Evolutionary conservation across 2,329 filamentous ascomycete species (phyloP), one percentile per base, ranked within the genome.

Genomic region (Grosmannia penicillata): DNA sequence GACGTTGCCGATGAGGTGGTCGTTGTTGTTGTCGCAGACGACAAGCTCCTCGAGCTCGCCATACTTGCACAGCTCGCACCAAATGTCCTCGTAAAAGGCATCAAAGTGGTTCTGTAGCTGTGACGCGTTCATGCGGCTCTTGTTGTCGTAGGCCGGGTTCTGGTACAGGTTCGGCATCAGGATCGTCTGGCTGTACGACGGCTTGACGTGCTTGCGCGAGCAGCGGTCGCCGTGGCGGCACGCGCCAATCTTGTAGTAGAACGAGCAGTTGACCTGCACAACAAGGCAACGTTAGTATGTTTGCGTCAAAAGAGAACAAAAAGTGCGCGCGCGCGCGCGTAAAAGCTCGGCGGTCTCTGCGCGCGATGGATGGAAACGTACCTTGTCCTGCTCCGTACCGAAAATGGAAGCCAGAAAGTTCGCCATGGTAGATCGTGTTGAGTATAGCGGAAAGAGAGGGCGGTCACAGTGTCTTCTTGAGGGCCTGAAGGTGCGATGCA

Each of bases 171-270:
- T 95, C 33, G 91, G 91, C 57, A 98, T 85, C 49, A 98, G 81
- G 61, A 98, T 87, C 17, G 91, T 98, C 63, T 98, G 91, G 47
- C 75, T 82, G 74, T 98, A 98, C 18, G 86, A 94, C 1, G 91
- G 91, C 68, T 98, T 98, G 68, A 98, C 91, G 63, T 98, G 91
- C 63, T 98, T 98, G 52, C 91, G 80, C 45, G 83, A 93, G 72
- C 91, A 98, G 55, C 91, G 84, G 65, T 98, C 91, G 57, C 91
- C 91, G 70, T 98, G 91, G 46, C 91, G 81, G 70, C 91, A 98
- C 39, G 91, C 91, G 58, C 91, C 91, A 61, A 98, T 98, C 70
- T 98, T 98, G 82, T 95, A 87, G 77, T 98, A 98, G 75, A 98
- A 98, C 41, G 82, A 91, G 75, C 91, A 95, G 74, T 96, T 95